phyloP scores from a whole-genome alignment of 768 basidiomycete species.

The Crucibulum laeve region DNA sequence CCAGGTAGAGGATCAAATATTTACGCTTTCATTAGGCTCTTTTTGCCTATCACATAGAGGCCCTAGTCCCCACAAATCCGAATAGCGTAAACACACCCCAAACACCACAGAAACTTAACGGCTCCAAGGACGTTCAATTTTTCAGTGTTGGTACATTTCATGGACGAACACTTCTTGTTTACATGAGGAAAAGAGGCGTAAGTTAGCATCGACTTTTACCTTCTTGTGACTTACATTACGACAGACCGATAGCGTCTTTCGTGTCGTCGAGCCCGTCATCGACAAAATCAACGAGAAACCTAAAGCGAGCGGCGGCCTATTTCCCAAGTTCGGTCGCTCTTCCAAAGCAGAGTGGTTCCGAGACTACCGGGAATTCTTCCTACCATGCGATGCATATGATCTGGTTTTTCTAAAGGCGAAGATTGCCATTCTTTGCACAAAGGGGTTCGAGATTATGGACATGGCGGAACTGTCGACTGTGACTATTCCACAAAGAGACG shows the following conservation, averaged over 20 bases:
- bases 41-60: slow-evolving; percentile 94
- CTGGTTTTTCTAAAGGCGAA: slow-evolving; percentile 88
- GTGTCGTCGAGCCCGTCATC: slow-evolving; percentile 88
- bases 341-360: slow-evolving; percentile 91
- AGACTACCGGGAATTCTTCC: slow-evolving; percentile 82
- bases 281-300: slow-evolving; percentile 78
- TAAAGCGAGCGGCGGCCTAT: slow-evolving; percentile 58
- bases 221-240: slow-evolving; percentile 69
- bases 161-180: slow-evolving; percentile 86
- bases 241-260: slow-evolving; percentile 81
- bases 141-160: slow-evolving; percentile 90
- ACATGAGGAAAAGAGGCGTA: slow-evolving; percentile 92
- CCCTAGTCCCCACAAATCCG: slow-evolving; percentile 85
- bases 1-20: too few relatives aligned
- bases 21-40: too few relatives aligned
- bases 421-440: slow-evolving; percentile 87
- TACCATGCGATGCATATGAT: slow-evolving; percentile 83
- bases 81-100: slow-evolving; percentile 63
- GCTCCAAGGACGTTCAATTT: slow-evolving; percentile 89
- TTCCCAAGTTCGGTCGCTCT: slow-evolving; percentile 57
- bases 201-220: slow-evolving; percentile 24
- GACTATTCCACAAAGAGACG: slow-evolving; percentile 78
- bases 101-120: slow-evolving; percentile 86
- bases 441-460: slow-evolving; percentile 98
- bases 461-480: slow-evolving; percentile 58